These are phyloP conservation scores for Lentinus brumalis DNA, from an alignment of 768 basidiomycete species.

Conservation along the genomic window DNA sequence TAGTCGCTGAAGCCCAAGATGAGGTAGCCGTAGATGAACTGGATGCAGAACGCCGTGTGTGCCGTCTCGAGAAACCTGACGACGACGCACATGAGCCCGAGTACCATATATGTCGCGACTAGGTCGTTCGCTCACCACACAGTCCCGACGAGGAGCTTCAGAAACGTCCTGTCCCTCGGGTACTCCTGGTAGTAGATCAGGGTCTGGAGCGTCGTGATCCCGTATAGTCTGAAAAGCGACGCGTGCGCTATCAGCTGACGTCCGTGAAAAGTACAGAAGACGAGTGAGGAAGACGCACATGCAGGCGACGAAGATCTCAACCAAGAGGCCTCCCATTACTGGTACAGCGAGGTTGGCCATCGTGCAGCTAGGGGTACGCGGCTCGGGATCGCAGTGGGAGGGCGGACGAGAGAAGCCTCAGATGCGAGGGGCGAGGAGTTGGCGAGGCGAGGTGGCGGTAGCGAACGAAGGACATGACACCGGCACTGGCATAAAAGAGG, in stretches of 20 bases:
- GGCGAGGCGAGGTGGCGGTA: not conserved
- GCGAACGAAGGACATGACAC: not conserved
- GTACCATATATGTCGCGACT: not conserved
- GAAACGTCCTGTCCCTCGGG: conserved; percentile 1
- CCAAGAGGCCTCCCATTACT: conserved; percentile 16
- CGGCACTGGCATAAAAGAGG: not conserved
- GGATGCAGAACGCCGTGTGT: conserved; percentile 2
- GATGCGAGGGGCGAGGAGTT: not conserved
- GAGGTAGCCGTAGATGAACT: conserved; percentile 2
- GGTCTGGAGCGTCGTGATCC: conserved; percentile 19
- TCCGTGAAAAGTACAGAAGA: too few relatives aligned
- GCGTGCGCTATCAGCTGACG: not conserved
- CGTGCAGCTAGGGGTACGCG: not conserved
- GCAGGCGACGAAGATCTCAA: conserved; percentile 19
- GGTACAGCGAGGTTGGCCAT: conserved; percentile 12
- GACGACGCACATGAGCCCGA: not conserved
- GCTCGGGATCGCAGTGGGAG: not conserved
- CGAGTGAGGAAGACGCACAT: conserved; percentile 3
- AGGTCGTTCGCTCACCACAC: not conserved
- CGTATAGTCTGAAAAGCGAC: conserved; percentile 5
- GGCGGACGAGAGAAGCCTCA: not conserved
- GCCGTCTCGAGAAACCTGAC: conserved; percentile 1
- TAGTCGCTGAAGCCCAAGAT: not conserved
- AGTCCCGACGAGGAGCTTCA: conserved; percentile 9
- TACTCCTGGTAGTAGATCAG: conserved; percentile 18